Evolutionary conservation across 495 filamentous ascomycete genomes (phyloP).

Genomic region (Aspergillus sclerotioniger): DNA sequence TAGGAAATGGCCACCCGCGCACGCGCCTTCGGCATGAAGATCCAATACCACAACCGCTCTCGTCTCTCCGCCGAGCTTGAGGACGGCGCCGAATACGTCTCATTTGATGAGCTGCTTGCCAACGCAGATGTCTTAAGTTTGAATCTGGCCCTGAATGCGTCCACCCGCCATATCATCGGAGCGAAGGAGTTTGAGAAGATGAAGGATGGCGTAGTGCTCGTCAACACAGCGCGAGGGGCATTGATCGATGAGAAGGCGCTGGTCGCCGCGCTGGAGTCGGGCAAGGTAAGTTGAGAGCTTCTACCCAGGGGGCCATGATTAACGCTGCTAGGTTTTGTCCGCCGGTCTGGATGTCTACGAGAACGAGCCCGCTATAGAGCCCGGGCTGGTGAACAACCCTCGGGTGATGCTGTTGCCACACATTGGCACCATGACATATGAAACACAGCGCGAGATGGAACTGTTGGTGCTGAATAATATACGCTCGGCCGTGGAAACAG

Average conservation of each 20-base stretch:
- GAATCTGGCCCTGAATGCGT: slow-evolving; percentile 67
- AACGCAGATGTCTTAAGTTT: slow-evolving; percentile 72
- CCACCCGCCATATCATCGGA: slow-evolving; percentile 69
- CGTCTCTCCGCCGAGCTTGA: slow-evolving; percentile 50
- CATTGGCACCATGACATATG: slow-evolving; percentile 69
- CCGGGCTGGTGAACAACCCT: slow-evolving; percentile 66
- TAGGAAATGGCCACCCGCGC: slow-evolving; percentile 70
- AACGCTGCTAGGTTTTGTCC: slow-evolving; percentile 38
- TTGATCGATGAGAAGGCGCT: slow-evolving; percentile 76
- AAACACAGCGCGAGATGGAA: slow-evolving; percentile 77
- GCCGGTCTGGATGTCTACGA: slow-evolving; percentile 81
- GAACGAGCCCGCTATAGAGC: slow-evolving; percentile 70
- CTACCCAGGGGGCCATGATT: neutral
- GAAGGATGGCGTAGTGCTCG: slow-evolving; percentile 74
- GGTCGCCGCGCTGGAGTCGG: slow-evolving; percentile 64
- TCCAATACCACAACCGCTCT: slow-evolving; percentile 69
- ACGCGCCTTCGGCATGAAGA: slow-evolving; percentile 65
- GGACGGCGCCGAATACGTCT: slow-evolving; percentile 64
- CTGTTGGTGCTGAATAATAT: slow-evolving; percentile 68
- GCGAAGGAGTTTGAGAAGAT: slow-evolving; percentile 64
- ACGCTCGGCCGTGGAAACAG: slow-evolving; percentile 58
- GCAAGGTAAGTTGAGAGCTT: slow-evolving; percentile 52
- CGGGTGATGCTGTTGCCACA: slow-evolving; percentile 75
- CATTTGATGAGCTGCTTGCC: slow-evolving; percentile 65
- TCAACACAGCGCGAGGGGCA: slow-evolving; percentile 81